Conservation (phyloP, 306 rosid species). For the Trifolium repens region DNA sequence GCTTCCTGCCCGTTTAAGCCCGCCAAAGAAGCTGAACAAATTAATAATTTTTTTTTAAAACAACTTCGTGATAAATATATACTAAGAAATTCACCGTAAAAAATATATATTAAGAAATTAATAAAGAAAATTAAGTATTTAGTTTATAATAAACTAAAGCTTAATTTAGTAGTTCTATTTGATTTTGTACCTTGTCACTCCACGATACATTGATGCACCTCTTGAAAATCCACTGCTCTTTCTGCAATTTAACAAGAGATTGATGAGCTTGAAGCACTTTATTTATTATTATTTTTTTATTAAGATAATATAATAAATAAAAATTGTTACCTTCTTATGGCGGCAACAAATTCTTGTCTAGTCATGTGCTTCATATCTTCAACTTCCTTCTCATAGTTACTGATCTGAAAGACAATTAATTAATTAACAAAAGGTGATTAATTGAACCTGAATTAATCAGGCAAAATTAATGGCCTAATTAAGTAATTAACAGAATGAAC, state of each 20-base stretch:
- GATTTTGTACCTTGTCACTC: slow-evolving; percentile 81
- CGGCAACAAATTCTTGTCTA: slow-evolving; percentile 97
- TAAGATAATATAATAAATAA: background rate
- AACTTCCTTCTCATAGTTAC: slow-evolving; percentile 91
- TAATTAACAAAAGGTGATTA: background rate
- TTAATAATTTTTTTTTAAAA: no score
- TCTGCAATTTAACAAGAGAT: slow-evolving; percentile 50
- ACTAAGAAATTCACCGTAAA: background rate
- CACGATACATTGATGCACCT: slow-evolving; percentile 99
- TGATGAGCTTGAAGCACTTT: background rate
- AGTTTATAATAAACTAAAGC: background rate
- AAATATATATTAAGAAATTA: background rate
- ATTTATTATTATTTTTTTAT: no score
- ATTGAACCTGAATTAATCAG: background rate
- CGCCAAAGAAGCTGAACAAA: no score
- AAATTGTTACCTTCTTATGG: slow-evolving; percentile 74
- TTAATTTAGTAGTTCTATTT: slow-evolving; percentile 19
- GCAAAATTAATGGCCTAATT: background rate
- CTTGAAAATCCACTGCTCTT: slow-evolving; percentile 98
- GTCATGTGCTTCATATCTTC: slow-evolving; percentile 99
- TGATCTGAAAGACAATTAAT: slow-evolving; percentile 57
- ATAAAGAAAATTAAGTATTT: background rate
- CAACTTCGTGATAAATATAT: background rate
- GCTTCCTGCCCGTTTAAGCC: no score
- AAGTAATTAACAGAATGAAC: slow-evolving; percentile 7